Evolutionary conservation across 164 flowering plant genomes (phyloP).

Genomic region (Tetrastigma voinierianum): DNA sequence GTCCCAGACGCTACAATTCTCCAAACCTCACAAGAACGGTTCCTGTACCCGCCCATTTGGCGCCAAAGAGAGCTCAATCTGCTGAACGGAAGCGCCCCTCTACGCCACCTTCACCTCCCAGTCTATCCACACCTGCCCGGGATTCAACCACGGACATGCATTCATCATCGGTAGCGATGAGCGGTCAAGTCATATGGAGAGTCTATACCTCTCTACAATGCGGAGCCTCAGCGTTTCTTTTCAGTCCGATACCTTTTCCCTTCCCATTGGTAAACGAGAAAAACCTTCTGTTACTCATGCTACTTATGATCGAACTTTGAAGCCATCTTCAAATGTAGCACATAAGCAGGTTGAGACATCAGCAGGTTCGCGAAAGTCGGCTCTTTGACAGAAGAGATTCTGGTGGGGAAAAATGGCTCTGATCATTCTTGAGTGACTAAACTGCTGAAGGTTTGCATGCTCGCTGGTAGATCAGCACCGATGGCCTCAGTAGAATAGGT

Average conservation of each 20-base stretch:
- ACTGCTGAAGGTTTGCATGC: slow-evolving; percentile 62
- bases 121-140: slow-evolving; percentile 61
- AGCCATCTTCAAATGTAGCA: slow-evolving; percentile 64
- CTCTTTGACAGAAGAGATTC: slow-evolving; percentile 82
- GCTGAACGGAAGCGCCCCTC: slow-evolving; percentile 85
- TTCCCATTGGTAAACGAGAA: slow-evolving; percentile 73
- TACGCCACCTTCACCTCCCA: slow-evolving; percentile 61
- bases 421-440: slow-evolving; percentile 82
- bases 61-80: slow-evolving; percentile 66
- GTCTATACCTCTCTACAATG: slow-evolving; percentile 92
- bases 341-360: slow-evolving; percentile 51
- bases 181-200: slow-evolving; percentile 52
- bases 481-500: slow-evolving; percentile 74
- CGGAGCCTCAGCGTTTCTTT: slow-evolving; percentile 84
- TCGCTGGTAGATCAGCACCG: slow-evolving; percentile 78
- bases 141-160: slow-evolving; percentile 47
- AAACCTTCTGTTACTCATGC: slow-evolving; percentile 43
- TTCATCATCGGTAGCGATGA: slow-evolving; percentile 36
- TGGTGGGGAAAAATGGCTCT: slow-evolving; percentile 63
- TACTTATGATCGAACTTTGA: slow-evolving; percentile 57
- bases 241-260: slow-evolving; percentile 74
- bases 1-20: slow-evolving; percentile 59
- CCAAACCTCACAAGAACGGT: slow-evolving; percentile 50
- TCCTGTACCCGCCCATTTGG: slow-evolving; percentile 27
- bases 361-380: slow-evolving; percentile 41